Base-by-base conservation (phyloP, 805 yeast genomes). In the Clavispora carvajalis region DNA sequence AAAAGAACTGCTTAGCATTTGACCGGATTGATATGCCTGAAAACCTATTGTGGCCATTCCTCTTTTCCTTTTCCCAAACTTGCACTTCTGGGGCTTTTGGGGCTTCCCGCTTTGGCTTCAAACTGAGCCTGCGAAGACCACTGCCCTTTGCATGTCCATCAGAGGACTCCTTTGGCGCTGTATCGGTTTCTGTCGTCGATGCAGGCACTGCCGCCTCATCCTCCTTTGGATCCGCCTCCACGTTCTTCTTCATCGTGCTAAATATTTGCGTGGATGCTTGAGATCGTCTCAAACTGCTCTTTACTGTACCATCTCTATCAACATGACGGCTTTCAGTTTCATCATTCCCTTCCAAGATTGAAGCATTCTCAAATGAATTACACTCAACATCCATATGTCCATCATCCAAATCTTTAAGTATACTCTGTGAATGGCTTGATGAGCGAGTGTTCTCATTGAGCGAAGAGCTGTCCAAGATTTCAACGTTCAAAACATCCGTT, bases 91-190 rank as follows among this genome's bases (percentile, higher is more conserved):
- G 71, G n/a, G 67, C 57, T 38, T 52, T 57, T 6, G 74, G 74
- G 2, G 73, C 72, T 18, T 47, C 58, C 37, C 72, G 48, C 48
- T 60, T 63, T 1, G 73, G 72, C 40, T 55, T 62, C 48, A 67
- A 57, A 25, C 67, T 60, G 33, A 59, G 45, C 37, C 57, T 50
- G 33, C 62, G 55, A 37, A 59, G 49, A 21, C 25, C 8, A 22
- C 22, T 19, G n/a, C 13, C 18, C 26, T 8, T 16, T 21, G 10
- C 19, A n/a, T 28, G 19, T 16, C n/a, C 19, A 17, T 16, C 12
- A 4, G 21, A 22, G 9, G 11, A 6, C 15, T 15, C 9, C 22
- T 18, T 13, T 5, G 34, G 5, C 12, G 12, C 34, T 5, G 13
- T 12, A 6, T 13, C 16, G 1, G 7, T 16, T 11, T 16, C 15